Conservation (phyloP, 495 filamentous ascomycete species). For the Trypethelium eluteriae region DNA sequence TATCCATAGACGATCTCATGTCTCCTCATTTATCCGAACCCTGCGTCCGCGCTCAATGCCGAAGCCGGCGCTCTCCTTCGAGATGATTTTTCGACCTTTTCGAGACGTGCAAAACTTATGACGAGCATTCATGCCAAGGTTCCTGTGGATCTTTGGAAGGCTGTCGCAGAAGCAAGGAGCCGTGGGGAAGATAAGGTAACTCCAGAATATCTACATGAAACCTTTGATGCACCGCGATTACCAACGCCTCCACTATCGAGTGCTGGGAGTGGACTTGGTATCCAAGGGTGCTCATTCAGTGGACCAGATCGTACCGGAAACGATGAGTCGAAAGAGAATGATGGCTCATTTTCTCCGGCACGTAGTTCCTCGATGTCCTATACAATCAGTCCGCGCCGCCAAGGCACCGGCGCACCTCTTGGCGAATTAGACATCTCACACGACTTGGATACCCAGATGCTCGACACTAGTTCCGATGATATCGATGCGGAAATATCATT, state of each 20-base stretch:
- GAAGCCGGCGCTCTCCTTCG: slow-evolving; percentile 54
- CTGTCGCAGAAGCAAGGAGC: slow-evolving; percentile 49
- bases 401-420: slow-evolving; percentile 17
- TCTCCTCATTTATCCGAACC: slow-evolving; percentile 65
- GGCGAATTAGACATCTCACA: slow-evolving; percentile 21
- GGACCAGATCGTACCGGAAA: slow-evolving; percentile 13
- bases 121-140: slow-evolving; percentile 58
- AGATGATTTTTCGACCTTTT: slow-evolving; percentile 56
- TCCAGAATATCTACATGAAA: not conserved
- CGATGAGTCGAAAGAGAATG: slow-evolving; percentile 22
- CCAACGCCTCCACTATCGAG: slow-evolving; percentile 4
- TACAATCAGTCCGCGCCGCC: slow-evolving; percentile 17
- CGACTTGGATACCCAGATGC: not conserved
- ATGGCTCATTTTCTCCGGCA: slow-evolving; percentile 12
- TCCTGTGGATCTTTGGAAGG: slow-evolving; percentile 34
- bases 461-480: slow-evolving; percentile 1
- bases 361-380: slow-evolving; percentile 5
- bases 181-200: slow-evolving; percentile 48
- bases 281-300: slow-evolving; percentile 11
- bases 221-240: not conserved
- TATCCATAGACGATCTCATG: slow-evolving; percentile 53
- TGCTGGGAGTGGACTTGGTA: not conserved
- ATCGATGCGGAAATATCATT: slow-evolving; percentile 12
- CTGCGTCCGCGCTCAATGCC: slow-evolving; percentile 62
- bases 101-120: slow-evolving; percentile 57